Base-by-base conservation (phyloP, 805 yeast species). In the Suhomyces vadensis region DNA sequence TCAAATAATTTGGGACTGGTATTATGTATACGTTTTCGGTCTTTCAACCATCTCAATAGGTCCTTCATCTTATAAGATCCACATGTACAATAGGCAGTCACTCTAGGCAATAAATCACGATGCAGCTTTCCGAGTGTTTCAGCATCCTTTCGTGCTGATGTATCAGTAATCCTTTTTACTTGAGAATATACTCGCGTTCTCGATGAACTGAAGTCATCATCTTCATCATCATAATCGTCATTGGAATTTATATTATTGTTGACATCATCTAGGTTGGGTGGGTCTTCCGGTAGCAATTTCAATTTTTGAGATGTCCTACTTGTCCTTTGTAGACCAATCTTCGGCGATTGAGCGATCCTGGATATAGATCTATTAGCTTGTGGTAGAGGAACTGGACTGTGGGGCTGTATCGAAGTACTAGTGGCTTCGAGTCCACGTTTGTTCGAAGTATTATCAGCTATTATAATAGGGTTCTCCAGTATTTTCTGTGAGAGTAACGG, bases 41-140 rank as follows among this genome's bases (percentile, higher is more conserved):
- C 94, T 56, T 85, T 83, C 41, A 94, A 67, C 91, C 96, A 92
- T 56, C 92, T 73, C 38, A 85, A 74, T 31, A 94, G 69, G 39
- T 90, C 97, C 54, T 85, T 80, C 95, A 94, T 87, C 52, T 81
- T 81, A 59, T 91, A 94, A 19, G 94, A 82, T 23, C 97, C 91
- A 21, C 97, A 90, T 0, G 98, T 92, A 66, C 98, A 92, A 61
- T 90, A 94, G 2, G 97, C 96, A 0, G 98, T 92, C 1, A 91
- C 97, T 49, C 99, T 73, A 3, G 99, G 98, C 44, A 94, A 74
- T 49, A 89, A 67, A 25, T 85, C 85, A 48, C 98, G 71, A 55
- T 85, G 92, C 50, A 82, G 81, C 61, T 91, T 94, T 3, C 97
- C 96, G 46, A 94, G 71, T 40, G 91, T 80, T 60, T 91, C 97